phyloP scores from a whole-genome alignment of 2,329 filamentous ascomycete species.

The Elsinoe arachidis region DNA sequence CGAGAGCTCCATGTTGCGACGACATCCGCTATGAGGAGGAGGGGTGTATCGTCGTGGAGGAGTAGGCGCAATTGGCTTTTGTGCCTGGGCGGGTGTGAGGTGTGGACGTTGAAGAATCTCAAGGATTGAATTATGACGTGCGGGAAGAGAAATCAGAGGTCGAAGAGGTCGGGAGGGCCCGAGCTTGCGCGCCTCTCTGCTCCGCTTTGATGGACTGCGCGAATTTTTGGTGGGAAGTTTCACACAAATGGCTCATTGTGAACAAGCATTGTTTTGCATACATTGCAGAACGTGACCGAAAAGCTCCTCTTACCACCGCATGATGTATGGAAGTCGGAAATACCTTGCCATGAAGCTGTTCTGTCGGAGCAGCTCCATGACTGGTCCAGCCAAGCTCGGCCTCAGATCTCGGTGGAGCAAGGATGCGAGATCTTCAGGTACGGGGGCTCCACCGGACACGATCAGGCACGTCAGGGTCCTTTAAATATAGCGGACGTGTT shows the following conservation, averaged over 20 bases:
- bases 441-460: neutral
- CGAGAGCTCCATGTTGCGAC: slow-evolving; percentile 14
- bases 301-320: no score
- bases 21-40: slow-evolving; percentile 14
- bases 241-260: no score
- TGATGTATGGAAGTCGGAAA: no score
- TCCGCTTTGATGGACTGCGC: neutral
- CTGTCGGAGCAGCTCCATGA: neutral
- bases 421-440: neutral
- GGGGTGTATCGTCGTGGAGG: neutral
- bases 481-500: neutral
- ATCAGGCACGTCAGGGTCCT: neutral
- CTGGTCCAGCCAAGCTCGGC: neutral
- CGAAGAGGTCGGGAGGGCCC: neutral
- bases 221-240: neutral
- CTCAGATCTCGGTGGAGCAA: neutral
- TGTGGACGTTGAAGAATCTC: neutral
- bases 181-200: neutral
- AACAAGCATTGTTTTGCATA: no score
- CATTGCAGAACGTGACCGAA: no score
- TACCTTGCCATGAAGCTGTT: no score
- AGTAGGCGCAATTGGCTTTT: neutral
- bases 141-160: neutral
- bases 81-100: neutral
- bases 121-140: neutral